Conservation (phyloP, 2,329 filamentous ascomycete species). For the Chrysosporium keratinophilum region DNA sequence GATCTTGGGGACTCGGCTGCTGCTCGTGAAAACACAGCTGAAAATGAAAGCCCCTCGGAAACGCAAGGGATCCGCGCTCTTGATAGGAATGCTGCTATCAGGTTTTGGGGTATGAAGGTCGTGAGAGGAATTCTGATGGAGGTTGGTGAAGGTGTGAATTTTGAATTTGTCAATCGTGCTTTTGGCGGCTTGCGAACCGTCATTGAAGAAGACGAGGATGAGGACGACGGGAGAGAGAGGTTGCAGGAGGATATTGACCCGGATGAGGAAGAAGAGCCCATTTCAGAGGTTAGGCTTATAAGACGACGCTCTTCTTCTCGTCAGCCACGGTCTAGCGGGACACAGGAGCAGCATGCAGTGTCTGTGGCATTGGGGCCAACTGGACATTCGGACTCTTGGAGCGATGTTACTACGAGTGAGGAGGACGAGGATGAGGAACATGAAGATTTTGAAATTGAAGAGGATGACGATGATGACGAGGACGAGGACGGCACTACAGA, state of each 20-base stretch:
- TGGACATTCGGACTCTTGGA: neutral
- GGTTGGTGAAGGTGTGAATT: slow-evolving; percentile 46
- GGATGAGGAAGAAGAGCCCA: slow-evolving; percentile 37
- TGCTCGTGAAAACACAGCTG: slow-evolving; percentile 16
- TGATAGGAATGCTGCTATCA: slow-evolving; percentile 26
- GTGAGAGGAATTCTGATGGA: slow-evolving; percentile 51
- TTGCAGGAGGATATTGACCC: slow-evolving; percentile 40
- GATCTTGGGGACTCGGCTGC: slow-evolving; percentile 38
- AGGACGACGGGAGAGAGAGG: slow-evolving; percentile 34
- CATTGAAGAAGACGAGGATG: slow-evolving; percentile 30
- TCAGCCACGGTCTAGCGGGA: neutral
- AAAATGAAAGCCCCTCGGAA: slow-evolving; percentile 1
- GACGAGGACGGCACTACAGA: slow-evolving; percentile 20
- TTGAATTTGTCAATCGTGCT: slow-evolving; percentile 48
- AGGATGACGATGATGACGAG: slow-evolving; percentile 19
- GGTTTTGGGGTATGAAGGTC: slow-evolving; percentile 52
- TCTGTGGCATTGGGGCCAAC: neutral
- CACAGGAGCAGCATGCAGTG: neutral
- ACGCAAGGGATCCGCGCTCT: slow-evolving; percentile 23
- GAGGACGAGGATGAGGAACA: slow-evolving; percentile 13
- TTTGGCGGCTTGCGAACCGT: slow-evolving; percentile 50
- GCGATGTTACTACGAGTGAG: slow-evolving; percentile 12
- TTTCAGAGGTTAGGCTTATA: slow-evolving; percentile 29
- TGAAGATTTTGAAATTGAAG: slow-evolving; percentile 7
- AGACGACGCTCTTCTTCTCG: neutral